Base-by-base conservation (phyloP, 371 early-diverging fungal genomes). In the Saksenaea oblongispora region DNA sequence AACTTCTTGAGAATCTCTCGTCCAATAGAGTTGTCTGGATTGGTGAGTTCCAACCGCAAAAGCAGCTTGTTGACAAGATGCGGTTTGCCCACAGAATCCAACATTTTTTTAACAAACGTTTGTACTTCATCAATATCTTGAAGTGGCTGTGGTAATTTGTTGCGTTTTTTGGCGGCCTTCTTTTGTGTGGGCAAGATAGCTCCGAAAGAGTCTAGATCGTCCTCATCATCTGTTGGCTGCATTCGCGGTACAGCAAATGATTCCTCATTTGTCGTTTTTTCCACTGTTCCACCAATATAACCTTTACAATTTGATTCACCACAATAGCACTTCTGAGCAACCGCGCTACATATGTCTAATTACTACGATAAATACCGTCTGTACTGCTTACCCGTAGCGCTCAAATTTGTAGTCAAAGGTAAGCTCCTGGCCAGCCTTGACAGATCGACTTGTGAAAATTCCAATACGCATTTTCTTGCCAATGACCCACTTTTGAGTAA, bases 331-430 rank as follows among this genome's bases (percentile, higher is more conserved):
- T 72, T 76, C 71, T 98, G 98, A 3, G 98, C 94, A 31, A 87
- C 84, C 17, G 90, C 87, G 59, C 93, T 90, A 69, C 11, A 58
- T 3, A 47, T 14, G 26, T 3, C n/a, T n/a, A 28, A 36, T 34
- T 34, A 55, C 3, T 26, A 36, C 26, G 27, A 31, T 31, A 9
- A 39, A 15, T 36, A 18, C 11, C 3, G 24, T 37, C 35, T 17
- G 9, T 9, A 31, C 5, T 34, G 17, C 67, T 71, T 76, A 82
- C 70, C 86, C 90, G 56, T 87, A 90, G 36, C 92, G 83, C 64
- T 91, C 91, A 75, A 94, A 93, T 64, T 92, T 88, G 74, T 96
- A 96, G 72, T 97, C 93, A 73, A 96, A 97, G 2, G 95, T 95
- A n/a, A 96, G 67, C 61, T 96, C 96, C 58, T 89, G 90, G 17